These are phyloP conservation scores for Chaetomium olivaceum DNA, from an alignment of 2,329 filamentous ascomycete species.

Conservation along the genomic window DNA sequence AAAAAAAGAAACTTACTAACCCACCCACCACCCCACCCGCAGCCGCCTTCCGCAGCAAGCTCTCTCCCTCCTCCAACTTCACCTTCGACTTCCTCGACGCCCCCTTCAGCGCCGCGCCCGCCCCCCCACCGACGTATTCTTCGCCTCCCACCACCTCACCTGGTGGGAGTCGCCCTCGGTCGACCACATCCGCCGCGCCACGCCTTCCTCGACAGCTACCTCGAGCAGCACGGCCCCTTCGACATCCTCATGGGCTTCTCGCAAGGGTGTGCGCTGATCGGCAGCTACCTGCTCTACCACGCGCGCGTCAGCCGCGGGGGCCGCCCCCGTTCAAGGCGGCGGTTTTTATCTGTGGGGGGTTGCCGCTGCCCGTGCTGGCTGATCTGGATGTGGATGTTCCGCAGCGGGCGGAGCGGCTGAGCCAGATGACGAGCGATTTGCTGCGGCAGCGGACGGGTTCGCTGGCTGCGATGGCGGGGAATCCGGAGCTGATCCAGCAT, in stretches of 20 bases:
- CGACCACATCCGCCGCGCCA: constrained; percentile 40
- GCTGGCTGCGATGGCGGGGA: constrained; percentile 33
- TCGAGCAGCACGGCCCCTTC: constrained; percentile 39
- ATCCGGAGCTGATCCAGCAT: constrained; percentile 35
- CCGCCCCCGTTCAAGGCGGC: constrained; percentile 42
- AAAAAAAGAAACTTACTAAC: background rate
- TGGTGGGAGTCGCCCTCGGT: constrained; percentile 37
- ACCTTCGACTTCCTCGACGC: constrained; percentile 41
- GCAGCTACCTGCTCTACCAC: constrained; percentile 44
- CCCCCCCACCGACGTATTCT: constrained; percentile 41
- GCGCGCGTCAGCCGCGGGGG: constrained; percentile 37
- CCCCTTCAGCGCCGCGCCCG: constrained; percentile 37
- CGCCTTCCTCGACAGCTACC: constrained; percentile 40
- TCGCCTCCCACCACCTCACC: constrained; percentile 34
- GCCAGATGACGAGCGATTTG: constrained; percentile 32
- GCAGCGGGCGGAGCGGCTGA: constrained; percentile 37
- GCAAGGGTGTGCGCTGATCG: constrained; percentile 43
- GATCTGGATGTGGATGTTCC: constrained; percentile 41
- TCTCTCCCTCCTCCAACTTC: constrained; percentile 36
- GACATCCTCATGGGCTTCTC: constrained; percentile 43
- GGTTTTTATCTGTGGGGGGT: constrained; percentile 44
- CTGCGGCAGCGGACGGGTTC: constrained; percentile 35
- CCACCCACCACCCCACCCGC: constrained; percentile 1
- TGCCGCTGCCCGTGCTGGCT: constrained; percentile 40
- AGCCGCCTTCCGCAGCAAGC: constrained; percentile 41